Evolutionary conservation across 2,329 filamentous ascomycete species (phyloP).

Genomic region (Daldinia sp.): DNA sequence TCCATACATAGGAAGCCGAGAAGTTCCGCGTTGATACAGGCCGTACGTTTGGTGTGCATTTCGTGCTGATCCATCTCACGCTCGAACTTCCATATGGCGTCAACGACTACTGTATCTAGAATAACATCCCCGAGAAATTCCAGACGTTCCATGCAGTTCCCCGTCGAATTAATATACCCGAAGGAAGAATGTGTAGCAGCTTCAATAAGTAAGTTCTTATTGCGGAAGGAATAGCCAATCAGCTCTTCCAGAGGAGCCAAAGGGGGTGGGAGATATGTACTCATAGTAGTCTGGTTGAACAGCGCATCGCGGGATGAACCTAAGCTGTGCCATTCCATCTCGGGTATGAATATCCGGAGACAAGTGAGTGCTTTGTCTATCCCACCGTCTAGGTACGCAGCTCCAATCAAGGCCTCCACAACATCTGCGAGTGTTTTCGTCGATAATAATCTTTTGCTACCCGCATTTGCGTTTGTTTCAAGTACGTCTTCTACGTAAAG

Average conservation of each 20-base stretch:
- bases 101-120: constrained; percentile 81
- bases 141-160: constrained; percentile 73
- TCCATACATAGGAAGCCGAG: constrained; percentile 82
- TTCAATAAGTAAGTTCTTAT: constrained; percentile 77
- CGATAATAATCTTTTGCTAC: constrained; percentile 50
- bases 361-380: constrained; percentile 72
- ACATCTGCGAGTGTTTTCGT: constrained; percentile 89
- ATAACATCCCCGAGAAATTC: constrained; percentile 91
- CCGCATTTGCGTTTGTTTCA: constrained; percentile 12
- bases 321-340: constrained; percentile 66
- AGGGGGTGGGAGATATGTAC: constrained; percentile 54
- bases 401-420: constrained; percentile 86
- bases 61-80: constrained; percentile 61
- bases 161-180: constrained; percentile 53
- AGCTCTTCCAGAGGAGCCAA: constrained; percentile 70
- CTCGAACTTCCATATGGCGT: constrained; percentile 64
- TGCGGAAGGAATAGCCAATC: constrained; percentile 77
- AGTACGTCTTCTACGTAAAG: constrained; percentile 65
- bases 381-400: constrained; percentile 77
- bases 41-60: constrained; percentile 83
- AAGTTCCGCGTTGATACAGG: constrained; percentile 83
- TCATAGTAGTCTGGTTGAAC: constrained; percentile 55
- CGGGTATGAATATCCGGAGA: constrained; percentile 74
- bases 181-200: constrained; percentile 82
- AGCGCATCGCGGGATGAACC: constrained; percentile 58